Evolutionary conservation across 1,284 basidiomycete species (phyloP), one percentile per base, ranked within the genome.

Genomic region (Coniophora puteana): DNA sequence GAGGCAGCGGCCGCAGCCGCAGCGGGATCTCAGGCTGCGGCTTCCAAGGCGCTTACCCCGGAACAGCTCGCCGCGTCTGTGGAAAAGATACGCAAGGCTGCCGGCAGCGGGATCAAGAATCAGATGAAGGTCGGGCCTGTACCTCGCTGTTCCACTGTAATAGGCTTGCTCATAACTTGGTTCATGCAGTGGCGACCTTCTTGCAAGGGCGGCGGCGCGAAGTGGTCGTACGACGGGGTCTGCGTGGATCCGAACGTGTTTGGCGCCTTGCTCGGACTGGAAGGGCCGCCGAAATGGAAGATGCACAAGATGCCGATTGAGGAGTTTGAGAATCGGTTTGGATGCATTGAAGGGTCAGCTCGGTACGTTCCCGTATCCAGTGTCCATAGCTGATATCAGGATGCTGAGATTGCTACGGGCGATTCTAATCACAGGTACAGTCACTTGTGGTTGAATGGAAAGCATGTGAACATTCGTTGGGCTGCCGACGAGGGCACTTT

Each of bases 211-310:
- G 69, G 71, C 17, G 48, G 57, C 11, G 67, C 78, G 8, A 76
- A 69, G 44, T 80, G 68, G 67, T 49, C 54, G 8, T 80, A 76
- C 51, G 76, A 79, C 44, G 77, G 75, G 12, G 65, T 80, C 11
- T 80, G 74, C 51, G 50, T 62, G 7, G 72, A 79, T 51, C 65
- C 72, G 0, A 62, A 57, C n/a, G 67, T 79, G 23, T 80, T 80
- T 47, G 76, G 71, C 2, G 59, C 55, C 4, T 51, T 78, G 29
- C 50, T 79, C 47, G 61, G 63, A 0, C 56, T 76, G 4, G 65
- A 52, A 14, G 69, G 67, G 0, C 69, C 76, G 2, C 72, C 76
- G 0, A 72, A 52, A 11, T 78, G 68, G 55, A 80, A 80, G 61
- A 58, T 56, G 54, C 75, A 74, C 61, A 81, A 78, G 56, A 62